Evolutionary conservation across 306 rosid genomes (phyloP), one percentile per base, ranked within the genome.

Genomic region (Prunus mongolica): DNA sequence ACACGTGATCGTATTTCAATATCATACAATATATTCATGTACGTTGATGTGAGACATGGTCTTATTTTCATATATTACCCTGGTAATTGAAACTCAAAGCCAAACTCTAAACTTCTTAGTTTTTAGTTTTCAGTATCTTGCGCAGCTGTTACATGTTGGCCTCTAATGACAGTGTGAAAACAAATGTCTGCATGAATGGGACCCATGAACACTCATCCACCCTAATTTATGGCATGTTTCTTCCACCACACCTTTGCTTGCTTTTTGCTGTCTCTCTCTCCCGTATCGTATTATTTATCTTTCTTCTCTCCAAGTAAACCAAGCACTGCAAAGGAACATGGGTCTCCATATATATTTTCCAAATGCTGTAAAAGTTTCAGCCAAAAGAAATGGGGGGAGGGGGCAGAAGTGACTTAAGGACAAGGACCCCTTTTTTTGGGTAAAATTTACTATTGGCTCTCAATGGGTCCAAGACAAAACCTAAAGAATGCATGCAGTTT

Each of bases 221-320:
- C 76, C 28, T 57, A 44, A 27, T 45, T 60, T 27, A 61, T 44
- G 46, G 13, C 56, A 73, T 45, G 58, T 73, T 73, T 73, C 77
- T 38, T 38, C 44, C 44, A 38, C 9, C 44, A 6, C 69, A 6
- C 58, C 46, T 16, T 19, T 25, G 58, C 60, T 73, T 60, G 45
- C 27, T 57, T 38, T 34, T 65, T 57, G 64, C 24, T n/a, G 46
- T 58, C 65, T n/a, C 52, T 38, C 24, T 20, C 9, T 38, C 9
- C 7, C 44, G 44, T 6, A 38, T 38, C 44, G 44, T 38, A 38
- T 38, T 38, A 38, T 38, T 38, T 38, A 38, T 38, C 44, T 38
- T 7, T 38, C 44, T 38, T 38, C 44, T 38, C 44, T 38, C 44
- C 44, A 7, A 38, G 44, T 38, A 38, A 38, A 38, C 68, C 68